Conservation (phyloP, 2,329 filamentous ascomycete species). For the Colletotrichum sp. region DNA sequence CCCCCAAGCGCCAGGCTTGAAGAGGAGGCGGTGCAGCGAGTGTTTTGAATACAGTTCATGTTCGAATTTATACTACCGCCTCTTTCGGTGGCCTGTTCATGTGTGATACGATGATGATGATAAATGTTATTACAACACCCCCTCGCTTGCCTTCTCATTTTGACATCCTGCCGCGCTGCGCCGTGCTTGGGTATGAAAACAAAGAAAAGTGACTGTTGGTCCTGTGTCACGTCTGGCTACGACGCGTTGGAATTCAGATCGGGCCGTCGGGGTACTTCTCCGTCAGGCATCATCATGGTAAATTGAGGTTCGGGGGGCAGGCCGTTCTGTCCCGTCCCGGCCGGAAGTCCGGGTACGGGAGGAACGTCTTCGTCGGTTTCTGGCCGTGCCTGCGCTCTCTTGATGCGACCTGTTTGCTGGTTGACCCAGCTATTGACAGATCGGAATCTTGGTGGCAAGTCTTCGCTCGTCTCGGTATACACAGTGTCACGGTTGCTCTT, state of each 20-base stretch:
- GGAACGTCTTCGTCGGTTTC: conserved; percentile 37
- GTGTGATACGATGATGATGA: background rate
- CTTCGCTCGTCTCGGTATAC: conserved; percentile 59
- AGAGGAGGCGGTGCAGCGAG: conserved; percentile 7
- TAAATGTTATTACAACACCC: conserved; percentile 4
- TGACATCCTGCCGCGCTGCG: background rate
- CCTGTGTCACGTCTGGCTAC: conserved; percentile 1
- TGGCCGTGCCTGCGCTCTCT: conserved; percentile 47
- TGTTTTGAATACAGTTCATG: background rate
- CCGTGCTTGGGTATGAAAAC: conserved; percentile 19
- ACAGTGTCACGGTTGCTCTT: conserved; percentile 51
- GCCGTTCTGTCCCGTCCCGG: conserved; percentile 35
- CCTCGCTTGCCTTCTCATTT: background rate
- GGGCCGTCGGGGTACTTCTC: conserved; percentile 49
- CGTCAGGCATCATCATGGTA: conserved; percentile 56
- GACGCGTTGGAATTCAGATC: conserved; percentile 25
- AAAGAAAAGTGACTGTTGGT: conserved; percentile 14
- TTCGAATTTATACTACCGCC: background rate
- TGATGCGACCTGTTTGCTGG: conserved; percentile 63
- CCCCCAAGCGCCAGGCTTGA: conserved; percentile 23
- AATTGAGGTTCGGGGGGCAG: conserved; percentile 52
- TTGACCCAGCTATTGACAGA: conserved; percentile 68
- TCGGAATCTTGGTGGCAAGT: conserved; percentile 60
- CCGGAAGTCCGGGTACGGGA: conserved; percentile 41
- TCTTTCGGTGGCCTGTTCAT: background rate